Conservation (phyloP, 202 grass and related monocot genomes). For the Panicum hallii region DNA sequence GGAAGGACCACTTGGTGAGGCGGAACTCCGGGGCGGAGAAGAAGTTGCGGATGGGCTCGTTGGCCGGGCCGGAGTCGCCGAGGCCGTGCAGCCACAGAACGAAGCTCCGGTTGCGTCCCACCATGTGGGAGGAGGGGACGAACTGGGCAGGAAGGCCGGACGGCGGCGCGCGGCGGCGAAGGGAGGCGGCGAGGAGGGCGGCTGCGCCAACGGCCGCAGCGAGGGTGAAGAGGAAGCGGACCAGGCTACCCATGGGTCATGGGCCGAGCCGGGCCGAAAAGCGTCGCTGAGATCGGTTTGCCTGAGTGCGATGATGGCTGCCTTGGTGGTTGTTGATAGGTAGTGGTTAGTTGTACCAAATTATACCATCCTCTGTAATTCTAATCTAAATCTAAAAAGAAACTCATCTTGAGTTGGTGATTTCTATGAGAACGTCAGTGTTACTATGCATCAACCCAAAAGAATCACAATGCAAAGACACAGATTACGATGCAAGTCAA, state of each 20-base stretch:
- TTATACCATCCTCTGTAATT: background rate
- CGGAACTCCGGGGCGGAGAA: conserved; percentile 82
- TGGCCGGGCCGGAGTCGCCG: conserved; percentile 87
- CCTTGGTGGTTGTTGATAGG: background rate
- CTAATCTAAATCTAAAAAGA: background rate
- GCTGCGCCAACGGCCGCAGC: conserved; percentile 57
- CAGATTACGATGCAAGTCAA: conserved; percentile 18
- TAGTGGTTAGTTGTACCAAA: background rate
- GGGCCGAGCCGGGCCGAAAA: conserved; percentile 35
- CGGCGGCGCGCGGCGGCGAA: conserved; percentile 42
- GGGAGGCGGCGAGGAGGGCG: conserved; percentile 44
- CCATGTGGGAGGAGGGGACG: conserved; percentile 36
- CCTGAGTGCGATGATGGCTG: background rate
- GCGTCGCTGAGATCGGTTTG: background rate
- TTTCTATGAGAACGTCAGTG: background rate
- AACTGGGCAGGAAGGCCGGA: background rate
- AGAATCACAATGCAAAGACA: background rate
- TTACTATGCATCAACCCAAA: conserved; percentile 10
- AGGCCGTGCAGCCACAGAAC: conserved; percentile 92
- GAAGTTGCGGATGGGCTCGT: conserved; percentile 86
- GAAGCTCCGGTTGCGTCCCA: conserved; percentile 65
- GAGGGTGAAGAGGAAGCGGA: conserved; percentile 58
- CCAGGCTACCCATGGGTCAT: conserved; percentile 45
- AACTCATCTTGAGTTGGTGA: background rate
- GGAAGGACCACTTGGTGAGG: conserved; percentile 79